These are phyloP conservation scores for Chytriomyces confervae DNA, from an alignment of 192 early-diverging fungal genomes.

Conservation along the genomic window DNA sequence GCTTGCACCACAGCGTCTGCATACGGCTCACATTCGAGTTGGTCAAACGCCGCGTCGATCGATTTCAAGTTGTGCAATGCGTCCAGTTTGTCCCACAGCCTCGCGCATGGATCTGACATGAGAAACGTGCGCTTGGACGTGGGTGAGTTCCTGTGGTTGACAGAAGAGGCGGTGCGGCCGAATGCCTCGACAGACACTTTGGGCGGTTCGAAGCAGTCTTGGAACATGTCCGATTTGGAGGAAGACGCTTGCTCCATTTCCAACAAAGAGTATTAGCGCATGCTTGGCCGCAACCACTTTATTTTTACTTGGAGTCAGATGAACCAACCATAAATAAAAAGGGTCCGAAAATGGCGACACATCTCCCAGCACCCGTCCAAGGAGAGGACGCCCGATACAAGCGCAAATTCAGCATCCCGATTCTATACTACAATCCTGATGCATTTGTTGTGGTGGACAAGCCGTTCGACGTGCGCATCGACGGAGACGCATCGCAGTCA, in stretches of 20 bases:
- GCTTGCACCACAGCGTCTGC: background rate
- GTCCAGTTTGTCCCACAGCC: background rate
- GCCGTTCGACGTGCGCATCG: conserved; percentile 27
- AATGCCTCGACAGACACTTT: too few relatives aligned
- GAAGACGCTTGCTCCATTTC: too few relatives aligned
- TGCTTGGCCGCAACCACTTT: too few relatives aligned
- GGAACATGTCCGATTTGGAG: too few relatives aligned
- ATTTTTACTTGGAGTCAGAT: too few relatives aligned
- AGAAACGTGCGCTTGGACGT: background rate
- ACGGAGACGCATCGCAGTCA: background rate
- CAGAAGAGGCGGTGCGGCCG: too few relatives aligned
- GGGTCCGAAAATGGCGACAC: background rate
- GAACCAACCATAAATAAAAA: too few relatives aligned
- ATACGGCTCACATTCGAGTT: background rate
- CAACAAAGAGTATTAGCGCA: too few relatives aligned
- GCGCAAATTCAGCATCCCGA: conserved; percentile 16
- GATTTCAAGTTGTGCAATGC: background rate
- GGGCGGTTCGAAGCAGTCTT: too few relatives aligned
- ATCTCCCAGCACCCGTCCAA: background rate
- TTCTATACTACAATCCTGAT: conserved; percentile 21
- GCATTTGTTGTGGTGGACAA: conserved; percentile 36
- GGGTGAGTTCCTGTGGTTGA: too few relatives aligned
- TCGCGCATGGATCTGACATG: background rate
- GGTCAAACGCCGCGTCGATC: background rate
- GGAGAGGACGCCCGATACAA: conserved; percentile 19